A percentile compares a stretch with the other conserved stretches of the same genome.
Conservation (phyloP, 768 basidiomycete species). For the Collybia sordida region DNA sequence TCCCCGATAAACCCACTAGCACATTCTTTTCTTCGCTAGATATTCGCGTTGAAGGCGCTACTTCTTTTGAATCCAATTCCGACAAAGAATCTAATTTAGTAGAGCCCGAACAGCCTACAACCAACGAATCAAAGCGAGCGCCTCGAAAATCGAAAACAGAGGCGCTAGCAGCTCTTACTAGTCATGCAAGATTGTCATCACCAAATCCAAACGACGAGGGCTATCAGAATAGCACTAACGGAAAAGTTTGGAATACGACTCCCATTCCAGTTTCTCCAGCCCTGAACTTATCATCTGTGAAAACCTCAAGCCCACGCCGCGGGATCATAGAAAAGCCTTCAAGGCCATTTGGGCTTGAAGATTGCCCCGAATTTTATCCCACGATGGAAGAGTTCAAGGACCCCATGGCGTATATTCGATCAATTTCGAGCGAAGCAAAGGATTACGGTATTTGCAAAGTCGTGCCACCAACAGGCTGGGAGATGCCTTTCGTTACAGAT, state of each 20-base stretch:
- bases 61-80: constrained; percentile 55
- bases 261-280: constrained; percentile 63
- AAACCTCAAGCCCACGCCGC: constrained; percentile 57
- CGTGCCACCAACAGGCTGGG: constrained; percentile 90
- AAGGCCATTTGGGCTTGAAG: constrained; percentile 82
- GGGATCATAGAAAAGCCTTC: constrained; percentile 37
- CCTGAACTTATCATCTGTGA: constrained; percentile 71
- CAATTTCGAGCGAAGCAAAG: constrained; percentile 69
- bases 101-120: constrained; percentile 35
- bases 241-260: constrained; percentile 46
- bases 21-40: constrained; percentile 68
- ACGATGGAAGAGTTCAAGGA: constrained; percentile 90
- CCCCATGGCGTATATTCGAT: constrained; percentile 90
- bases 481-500: constrained; percentile 94
- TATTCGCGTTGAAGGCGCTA: constrained; percentile 75
- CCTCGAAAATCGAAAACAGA: constrained; percentile 92
- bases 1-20: constrained; percentile 47
- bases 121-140: constrained; percentile 59
- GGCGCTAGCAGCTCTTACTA: constrained; percentile 76
- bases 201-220: constrained; percentile 55
- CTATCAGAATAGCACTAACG: constrained; percentile 43
- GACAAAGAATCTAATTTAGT: constrained; percentile 33
- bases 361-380: constrained; percentile 90
- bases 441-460: constrained; percentile 94
- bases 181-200: constrained; percentile 58